Evolutionary conservation across 768 basidiomycete species (phyloP).

Genomic region (Tylopilus vinaceipallidus): DNA sequence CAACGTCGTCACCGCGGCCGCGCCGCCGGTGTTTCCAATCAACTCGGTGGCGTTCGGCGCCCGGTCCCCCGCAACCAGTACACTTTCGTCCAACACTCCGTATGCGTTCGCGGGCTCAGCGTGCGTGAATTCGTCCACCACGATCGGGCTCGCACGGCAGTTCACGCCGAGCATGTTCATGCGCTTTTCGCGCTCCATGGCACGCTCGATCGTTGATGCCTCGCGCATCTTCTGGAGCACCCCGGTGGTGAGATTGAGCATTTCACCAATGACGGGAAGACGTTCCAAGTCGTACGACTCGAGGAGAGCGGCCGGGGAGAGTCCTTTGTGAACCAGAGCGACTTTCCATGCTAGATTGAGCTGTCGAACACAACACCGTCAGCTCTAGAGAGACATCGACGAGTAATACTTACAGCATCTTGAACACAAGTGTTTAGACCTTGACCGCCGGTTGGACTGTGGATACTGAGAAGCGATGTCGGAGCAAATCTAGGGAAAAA

Average conservation of each 20-base stretch:
- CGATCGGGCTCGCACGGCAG: conserved; percentile 35
- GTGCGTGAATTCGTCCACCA: conserved; percentile 35
- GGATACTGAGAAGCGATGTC: conserved; percentile 13
- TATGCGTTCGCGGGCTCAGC: conserved; percentile 13
- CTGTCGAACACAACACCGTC: conserved; percentile 17
- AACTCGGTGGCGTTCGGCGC: conserved; percentile 43
- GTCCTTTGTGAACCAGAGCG: conserved; percentile 38
- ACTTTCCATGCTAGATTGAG: conserved; percentile 48
- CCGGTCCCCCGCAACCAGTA: conserved; percentile 42
- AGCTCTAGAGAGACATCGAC: neutral
- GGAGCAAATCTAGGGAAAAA: neutral
- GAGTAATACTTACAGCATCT: conserved; percentile 34
- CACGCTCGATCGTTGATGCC: neutral
- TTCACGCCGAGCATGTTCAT: conserved; percentile 34
- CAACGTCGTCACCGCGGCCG: conserved; percentile 7
- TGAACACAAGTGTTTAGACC: conserved; percentile 40
- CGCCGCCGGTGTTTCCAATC: conserved; percentile 5
- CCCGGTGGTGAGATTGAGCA: conserved; percentile 39
- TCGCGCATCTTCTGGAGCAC: conserved; percentile 11
- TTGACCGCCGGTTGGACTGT: conserved; percentile 26
- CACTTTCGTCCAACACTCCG: conserved; percentile 20
- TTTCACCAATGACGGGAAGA: conserved; percentile 43
- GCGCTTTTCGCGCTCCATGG: conserved; percentile 1
- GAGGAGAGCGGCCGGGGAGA: conserved; percentile 36
- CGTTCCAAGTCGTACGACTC: conserved; percentile 44